These are phyloP conservation scores for Vitis labrusca DNA, from an alignment of 164 flowering plant species.

Conservation along the genomic window DNA sequence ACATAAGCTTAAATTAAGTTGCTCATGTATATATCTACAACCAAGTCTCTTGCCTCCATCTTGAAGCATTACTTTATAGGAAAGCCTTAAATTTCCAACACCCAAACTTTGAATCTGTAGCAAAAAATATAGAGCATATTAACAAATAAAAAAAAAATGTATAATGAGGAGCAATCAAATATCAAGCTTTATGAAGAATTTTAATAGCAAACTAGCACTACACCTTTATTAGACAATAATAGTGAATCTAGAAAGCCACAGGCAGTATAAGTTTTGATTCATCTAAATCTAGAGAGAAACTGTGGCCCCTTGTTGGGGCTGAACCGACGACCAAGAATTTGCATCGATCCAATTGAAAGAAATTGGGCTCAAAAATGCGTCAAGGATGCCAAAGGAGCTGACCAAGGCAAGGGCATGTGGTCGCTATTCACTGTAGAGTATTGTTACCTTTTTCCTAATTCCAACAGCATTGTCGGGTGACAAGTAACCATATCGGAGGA, in stretches of 20 bases:
- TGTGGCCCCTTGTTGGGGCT: constrained; percentile 8
- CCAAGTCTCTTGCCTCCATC: too few relatives aligned
- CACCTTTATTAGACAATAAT: too few relatives aligned
- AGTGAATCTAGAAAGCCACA: background rate
- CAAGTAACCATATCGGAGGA: constrained; percentile 81
- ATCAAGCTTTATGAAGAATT: too few relatives aligned
- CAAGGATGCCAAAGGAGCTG: constrained; percentile 87
- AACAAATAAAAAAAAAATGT: too few relatives aligned
- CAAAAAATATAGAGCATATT: too few relatives aligned
- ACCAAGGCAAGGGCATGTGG: constrained; percentile 88
- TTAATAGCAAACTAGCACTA: too few relatives aligned
- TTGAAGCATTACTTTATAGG: too few relatives aligned
- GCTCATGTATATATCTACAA: too few relatives aligned
- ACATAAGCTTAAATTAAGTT: too few relatives aligned
- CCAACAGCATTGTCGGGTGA: constrained; percentile 61
- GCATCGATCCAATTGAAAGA: constrained; percentile 90
- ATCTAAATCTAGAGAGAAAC: background rate
- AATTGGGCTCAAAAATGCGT: constrained; percentile 81
- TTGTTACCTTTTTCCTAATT: constrained; percentile 73
- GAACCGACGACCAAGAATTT: constrained; percentile 73
- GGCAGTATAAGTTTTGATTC: background rate
- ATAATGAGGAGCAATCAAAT: too few relatives aligned
- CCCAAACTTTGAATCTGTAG: too few relatives aligned
- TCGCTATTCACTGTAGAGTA: constrained; percentile 72
- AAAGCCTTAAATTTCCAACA: too few relatives aligned